Evolutionary conservation across 2,329 filamentous ascomycete species (phyloP), one percentile per base, ranked within the genome.

Genomic region (Coniochaeta prunicola): DNA sequence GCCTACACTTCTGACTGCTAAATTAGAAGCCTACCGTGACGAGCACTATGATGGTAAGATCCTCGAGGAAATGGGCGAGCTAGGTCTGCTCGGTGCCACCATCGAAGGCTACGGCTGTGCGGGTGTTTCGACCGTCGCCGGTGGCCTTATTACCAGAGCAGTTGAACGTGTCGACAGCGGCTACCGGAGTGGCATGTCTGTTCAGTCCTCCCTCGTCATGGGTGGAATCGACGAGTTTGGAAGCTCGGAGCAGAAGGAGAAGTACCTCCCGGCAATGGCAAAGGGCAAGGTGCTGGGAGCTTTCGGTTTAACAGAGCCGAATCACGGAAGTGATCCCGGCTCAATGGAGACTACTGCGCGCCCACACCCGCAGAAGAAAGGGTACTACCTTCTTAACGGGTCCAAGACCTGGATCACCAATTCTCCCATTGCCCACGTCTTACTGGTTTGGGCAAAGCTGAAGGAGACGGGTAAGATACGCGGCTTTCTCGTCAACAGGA

Each of bases 371-470:
- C 84, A 81, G 12, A 91, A 91, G 76, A 85, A 89, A 68, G 90
- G 90, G 2, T 89, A 89, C 70, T 89, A 87, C 66, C 81, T 85
- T 53, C 76, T 96, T 24, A 88, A 83, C 53, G 91, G 91, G 4
- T 77, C 88, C 53, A 96, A 96, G 79, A 94, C 91, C 0, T 96
- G 91, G 91, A 96, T 96, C 69, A 96, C 91, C 13, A 96, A 96
- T 74, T 92, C 88, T 15, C 91, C 91, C 9, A 93, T 96, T 66
- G 84, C 90, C 1, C 90, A 94, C 67, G 79, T 94, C 5, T 74
- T 93, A 57, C 75, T 96, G 57, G 87, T 96, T 2, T 99, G 94
- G 94, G 94, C 93, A 1, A 97, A 96, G 77, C 76, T 96, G 54
- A 85, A 94, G 63, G 89, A 89, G 66, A 96, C 91, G 24, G 92